Conservation (phyloP, 208 protist genomes). For the Angomonas deanei region DNA sequence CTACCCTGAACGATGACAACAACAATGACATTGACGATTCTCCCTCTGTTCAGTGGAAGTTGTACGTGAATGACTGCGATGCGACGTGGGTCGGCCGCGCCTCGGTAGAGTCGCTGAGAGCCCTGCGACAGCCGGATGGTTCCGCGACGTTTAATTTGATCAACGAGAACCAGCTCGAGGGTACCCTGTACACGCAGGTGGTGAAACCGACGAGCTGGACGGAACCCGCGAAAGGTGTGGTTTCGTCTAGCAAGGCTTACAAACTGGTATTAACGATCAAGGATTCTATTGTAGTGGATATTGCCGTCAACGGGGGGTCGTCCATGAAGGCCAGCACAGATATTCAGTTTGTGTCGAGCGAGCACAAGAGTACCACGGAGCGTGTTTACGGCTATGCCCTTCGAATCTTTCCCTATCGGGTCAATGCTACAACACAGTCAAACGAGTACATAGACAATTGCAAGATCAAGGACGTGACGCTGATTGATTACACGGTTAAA, state of each 20-base stretch:
- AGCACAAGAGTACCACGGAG: constrained; percentile 40
- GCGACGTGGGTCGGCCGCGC: constrained; percentile 77
- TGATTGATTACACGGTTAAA: constrained; percentile 57
- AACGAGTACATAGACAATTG: too few relatives aligned
- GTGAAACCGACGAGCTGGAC: constrained; percentile 66
- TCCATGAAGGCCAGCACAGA: constrained; percentile 31
- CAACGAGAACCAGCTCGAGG: constrained; percentile 43
- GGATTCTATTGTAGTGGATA: constrained; percentile 46
- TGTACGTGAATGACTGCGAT: constrained; percentile 83
- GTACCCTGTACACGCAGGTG: constrained; percentile 70
- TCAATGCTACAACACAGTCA: too few relatives aligned
- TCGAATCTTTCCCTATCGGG: constrained; percentile 64
- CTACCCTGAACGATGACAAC: constrained; percentile 24
- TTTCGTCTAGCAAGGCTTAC: constrained; percentile 36
- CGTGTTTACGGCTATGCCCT: constrained; percentile 71
- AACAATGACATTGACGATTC: constrained; percentile 11
- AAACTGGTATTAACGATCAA: constrained; percentile 43
- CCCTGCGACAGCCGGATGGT: constrained; percentile 50
- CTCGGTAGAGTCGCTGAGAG: constrained; percentile 59
- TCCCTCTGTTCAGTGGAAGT: constrained; percentile 54
- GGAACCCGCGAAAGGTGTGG: constrained; percentile 34
- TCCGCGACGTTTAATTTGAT: constrained; percentile 53
- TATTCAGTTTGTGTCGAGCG: constrained; percentile 46
- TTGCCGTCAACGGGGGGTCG: not conserved
- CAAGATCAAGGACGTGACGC: constrained; percentile 17